These are phyloP conservation scores for Penicillium italicum DNA, from an alignment of 2,329 filamentous ascomycete species.

Conservation along the genomic window DNA sequence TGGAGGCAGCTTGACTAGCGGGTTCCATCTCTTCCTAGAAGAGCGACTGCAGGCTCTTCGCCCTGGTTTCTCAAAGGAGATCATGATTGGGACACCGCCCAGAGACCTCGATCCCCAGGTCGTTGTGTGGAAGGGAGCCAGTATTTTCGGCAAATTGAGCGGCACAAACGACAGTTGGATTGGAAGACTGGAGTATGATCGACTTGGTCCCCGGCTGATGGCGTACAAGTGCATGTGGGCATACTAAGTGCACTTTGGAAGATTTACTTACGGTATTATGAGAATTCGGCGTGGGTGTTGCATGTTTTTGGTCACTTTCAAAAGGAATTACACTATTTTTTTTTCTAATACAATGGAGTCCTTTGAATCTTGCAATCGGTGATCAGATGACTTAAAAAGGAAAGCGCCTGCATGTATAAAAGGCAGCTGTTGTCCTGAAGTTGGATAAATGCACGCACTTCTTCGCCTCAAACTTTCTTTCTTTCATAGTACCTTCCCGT, in stretches of 20 bases:
- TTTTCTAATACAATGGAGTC: background rate
- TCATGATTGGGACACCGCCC: conserved; percentile 67
- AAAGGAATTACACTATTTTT: background rate
- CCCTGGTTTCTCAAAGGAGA: conserved; percentile 62
- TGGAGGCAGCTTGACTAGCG: conserved; percentile 74
- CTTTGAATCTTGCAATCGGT: background rate
- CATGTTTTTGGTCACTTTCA: conserved; percentile 2
- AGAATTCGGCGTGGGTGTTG: conserved; percentile 22
- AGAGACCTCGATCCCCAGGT: conserved; percentile 95
- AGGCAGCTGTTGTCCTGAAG: background rate
- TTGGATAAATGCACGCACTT: background rate
- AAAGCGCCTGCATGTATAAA: background rate
- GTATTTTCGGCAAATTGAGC: conserved; percentile 86
- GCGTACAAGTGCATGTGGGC: conserved; percentile 74
- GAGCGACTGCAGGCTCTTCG: conserved; percentile 68
- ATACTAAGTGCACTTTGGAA: conserved; percentile 40
- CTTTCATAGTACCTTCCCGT: no score
- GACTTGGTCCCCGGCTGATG: conserved; percentile 73
- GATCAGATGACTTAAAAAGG: background rate
- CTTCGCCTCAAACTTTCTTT: background rate
- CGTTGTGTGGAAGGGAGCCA: conserved; percentile 96
- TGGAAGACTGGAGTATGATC: conserved; percentile 79
- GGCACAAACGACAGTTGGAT: conserved; percentile 94
- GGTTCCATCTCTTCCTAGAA: conserved; percentile 79
- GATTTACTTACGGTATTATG: conserved; percentile 8